Evolutionary conservation across 2,329 filamentous ascomycete species (phyloP).

Genomic region (Exophiala sp.): DNA sequence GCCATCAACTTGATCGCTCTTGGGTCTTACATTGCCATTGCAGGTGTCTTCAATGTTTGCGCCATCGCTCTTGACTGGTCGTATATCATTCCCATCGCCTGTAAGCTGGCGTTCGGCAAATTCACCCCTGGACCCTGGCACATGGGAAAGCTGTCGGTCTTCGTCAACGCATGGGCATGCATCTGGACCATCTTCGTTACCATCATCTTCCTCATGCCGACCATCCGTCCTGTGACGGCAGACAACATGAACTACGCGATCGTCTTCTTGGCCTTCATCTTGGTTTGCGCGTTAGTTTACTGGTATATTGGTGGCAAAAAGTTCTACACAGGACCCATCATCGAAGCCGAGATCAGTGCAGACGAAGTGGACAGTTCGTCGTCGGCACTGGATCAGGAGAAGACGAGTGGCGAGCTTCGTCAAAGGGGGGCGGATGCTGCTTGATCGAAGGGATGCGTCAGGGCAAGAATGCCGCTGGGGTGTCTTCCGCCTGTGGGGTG

Average conservation of each 20-base stretch:
- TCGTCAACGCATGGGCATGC: slow-evolving; percentile 47
- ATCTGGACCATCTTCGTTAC: slow-evolving; percentile 50
- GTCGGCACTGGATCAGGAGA: slow-evolving; percentile 12
- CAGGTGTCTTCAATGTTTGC: slow-evolving; percentile 43
- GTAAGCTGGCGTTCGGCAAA: slow-evolving; percentile 46
- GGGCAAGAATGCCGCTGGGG: too few species aligned
- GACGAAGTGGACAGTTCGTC: slow-evolving; percentile 11
- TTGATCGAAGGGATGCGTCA: background rate
- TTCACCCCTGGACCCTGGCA: slow-evolving; percentile 51
- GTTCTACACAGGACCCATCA: slow-evolving; percentile 46
- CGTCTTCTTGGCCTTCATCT: slow-evolving; percentile 45
- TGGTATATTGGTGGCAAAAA: slow-evolving; percentile 44
- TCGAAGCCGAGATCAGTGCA: slow-evolving; percentile 30
- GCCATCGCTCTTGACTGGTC: slow-evolving; percentile 44
- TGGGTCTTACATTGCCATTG: slow-evolving; percentile 47
- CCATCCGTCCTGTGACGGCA: slow-evolving; percentile 42
- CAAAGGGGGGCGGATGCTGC: background rate
- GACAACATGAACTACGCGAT: slow-evolving; percentile 53
- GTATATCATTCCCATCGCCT: slow-evolving; percentile 53
- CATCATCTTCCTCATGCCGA: slow-evolving; percentile 52
- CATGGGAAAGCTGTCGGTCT: slow-evolving; percentile 40
- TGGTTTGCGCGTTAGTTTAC: slow-evolving; percentile 41
- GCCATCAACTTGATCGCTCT: slow-evolving; percentile 55
- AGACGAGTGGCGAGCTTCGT: slow-evolving; percentile 6
- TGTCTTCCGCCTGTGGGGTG: too few species aligned